These are phyloP conservation scores for Macrotyloma uniflorum DNA, from an alignment of 306 rosid genomes.

Conservation along the genomic window DNA sequence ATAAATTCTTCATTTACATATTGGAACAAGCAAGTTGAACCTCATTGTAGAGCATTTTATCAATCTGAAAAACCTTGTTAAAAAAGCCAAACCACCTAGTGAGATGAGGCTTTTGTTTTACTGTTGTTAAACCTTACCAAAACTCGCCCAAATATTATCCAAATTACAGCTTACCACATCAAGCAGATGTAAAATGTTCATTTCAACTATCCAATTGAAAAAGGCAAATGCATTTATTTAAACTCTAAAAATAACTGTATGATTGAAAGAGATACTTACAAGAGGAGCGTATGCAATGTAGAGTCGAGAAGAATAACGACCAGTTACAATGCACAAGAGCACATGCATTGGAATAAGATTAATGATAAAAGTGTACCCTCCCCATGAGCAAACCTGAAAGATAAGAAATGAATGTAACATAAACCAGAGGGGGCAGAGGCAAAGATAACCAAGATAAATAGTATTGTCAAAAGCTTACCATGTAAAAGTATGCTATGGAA, in stretches of 20 bases:
- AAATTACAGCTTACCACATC: constrained; percentile 25
- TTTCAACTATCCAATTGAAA: constrained; percentile 12
- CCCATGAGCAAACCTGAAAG: constrained; percentile 99
- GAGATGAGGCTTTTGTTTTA: not conserved
- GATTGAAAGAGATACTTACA: constrained; percentile 62
- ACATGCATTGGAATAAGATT: constrained; percentile 99
- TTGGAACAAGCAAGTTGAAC: not conserved
- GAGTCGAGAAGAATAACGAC: constrained; percentile 92
- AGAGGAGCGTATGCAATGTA: constrained; percentile 98
- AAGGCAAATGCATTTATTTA: constrained; percentile 11
- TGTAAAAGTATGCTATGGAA: constrained; percentile 93
- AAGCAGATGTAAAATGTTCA: constrained; percentile 8
- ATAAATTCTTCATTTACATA: not conserved
- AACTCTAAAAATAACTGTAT: constrained; percentile 17
- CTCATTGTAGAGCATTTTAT: not conserved
- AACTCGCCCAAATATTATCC: not conserved
- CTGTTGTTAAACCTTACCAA: not conserved
- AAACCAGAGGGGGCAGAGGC: constrained; percentile 26
- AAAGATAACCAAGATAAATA: constrained; percentile 34
- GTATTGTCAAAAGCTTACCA: constrained; percentile 58
- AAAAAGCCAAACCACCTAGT: not conserved
- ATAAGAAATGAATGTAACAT: constrained; percentile 35
- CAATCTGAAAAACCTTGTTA: not conserved
- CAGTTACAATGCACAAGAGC: constrained; percentile 92
- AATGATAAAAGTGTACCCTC: constrained; percentile 99